A percentile compares a stretch with the other conserved stretches of the same genome.
Conservation (phyloP, 495 filamentous ascomycete species). For the Xylaria palmicola region DNA sequence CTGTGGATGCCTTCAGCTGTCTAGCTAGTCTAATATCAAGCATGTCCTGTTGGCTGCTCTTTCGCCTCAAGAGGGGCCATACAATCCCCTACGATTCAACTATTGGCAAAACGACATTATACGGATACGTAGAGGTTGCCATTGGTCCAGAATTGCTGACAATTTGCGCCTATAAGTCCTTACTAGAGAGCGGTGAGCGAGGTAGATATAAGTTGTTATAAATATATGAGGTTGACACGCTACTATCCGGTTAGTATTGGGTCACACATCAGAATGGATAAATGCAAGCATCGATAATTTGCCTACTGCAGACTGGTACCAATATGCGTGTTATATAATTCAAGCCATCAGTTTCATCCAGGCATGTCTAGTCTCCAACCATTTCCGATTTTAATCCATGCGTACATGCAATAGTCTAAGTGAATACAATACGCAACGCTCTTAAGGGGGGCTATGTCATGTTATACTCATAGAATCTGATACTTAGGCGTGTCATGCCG, state of each 20-base stretch:
- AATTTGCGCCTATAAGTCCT: too few species aligned
- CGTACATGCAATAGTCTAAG: conserved; percentile 4
- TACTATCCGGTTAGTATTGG: neutral
- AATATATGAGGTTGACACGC: neutral
- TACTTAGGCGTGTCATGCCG: neutral
- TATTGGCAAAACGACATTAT: neutral
- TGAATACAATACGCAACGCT: too few species aligned
- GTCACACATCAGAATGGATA: neutral
- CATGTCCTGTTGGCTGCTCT: neutral
- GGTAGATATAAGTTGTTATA: neutral
- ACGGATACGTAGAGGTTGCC: neutral
- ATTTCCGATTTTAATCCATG: neutral
- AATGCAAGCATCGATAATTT: too few species aligned
- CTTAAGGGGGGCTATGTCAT: neutral
- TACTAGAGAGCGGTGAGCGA: too few species aligned
- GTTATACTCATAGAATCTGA: neutral
- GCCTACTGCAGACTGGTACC: too few species aligned
- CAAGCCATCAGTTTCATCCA: neutral
- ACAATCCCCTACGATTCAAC: too few species aligned
- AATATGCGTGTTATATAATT: neutral
- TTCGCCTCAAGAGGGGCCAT: too few species aligned
- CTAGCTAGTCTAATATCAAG: neutral
- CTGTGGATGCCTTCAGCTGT: conserved; percentile 3
- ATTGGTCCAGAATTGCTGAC: neutral
- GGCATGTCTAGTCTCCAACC: neutral